phyloP scores from a whole-genome alignment of 306 rosid species.

The Prunus persica region Prunus_persica_NCBIv2 NC_034013.1:11976501-11977000 shows the following conservation, averaged over 20 bases:
- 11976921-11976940: neutral
- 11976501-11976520: too few species aligned
- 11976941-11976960: conserved; percentile 21
- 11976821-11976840: neutral
- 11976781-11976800: neutral
- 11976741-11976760: neutral
- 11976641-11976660: neutral
- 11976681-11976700: neutral
- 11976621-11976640: neutral
- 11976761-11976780: neutral
- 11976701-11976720: conserved; percentile 40
- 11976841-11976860: neutral
- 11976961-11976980: neutral
- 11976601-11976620: neutral
- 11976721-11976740: neutral
- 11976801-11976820: neutral
- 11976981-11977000: neutral
- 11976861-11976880: neutral
- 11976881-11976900: neutral
- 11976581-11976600: neutral
- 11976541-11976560: too few species aligned
- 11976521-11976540: too few species aligned
- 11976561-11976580: too few species aligned
- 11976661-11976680: conserved; percentile 26
- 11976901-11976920: neutral